Conservation (phyloP, 2,329 filamentous ascomycete species). For the Hymenoscyphus infarciens region DNA sequence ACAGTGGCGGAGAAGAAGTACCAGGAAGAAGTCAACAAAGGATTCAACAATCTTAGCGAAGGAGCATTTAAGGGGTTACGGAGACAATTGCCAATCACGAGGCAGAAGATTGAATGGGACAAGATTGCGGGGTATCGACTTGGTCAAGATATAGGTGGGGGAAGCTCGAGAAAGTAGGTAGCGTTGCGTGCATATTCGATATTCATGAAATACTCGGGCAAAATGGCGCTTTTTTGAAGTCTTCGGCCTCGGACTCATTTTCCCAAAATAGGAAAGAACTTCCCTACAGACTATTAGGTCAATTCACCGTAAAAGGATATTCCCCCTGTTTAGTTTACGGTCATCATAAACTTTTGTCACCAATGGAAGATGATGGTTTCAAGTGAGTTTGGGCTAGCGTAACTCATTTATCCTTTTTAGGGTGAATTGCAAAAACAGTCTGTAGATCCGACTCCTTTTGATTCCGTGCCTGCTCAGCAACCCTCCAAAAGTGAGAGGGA, state of each 20-base stretch:
- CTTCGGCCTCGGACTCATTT: background rate
- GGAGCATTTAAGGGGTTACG: conserved; percentile 91
- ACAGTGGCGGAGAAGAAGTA: conserved; percentile 82
- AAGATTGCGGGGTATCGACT: conserved; percentile 91
- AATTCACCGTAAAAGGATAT: no score
- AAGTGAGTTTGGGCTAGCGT: no score
- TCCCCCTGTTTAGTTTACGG: no score
- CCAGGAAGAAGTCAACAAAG: conserved; percentile 91
- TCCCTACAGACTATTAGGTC: no score
- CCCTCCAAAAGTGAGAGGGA: background rate
- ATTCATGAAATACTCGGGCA: background rate
- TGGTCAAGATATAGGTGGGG: conserved; percentile 74
- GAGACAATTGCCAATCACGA: conserved; percentile 89
- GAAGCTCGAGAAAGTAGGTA: conserved; percentile 51
- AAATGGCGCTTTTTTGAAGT: background rate
- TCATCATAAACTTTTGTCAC: no score
- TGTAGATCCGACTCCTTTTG: background rate
- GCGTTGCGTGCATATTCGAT: background rate
- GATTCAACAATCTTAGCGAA: conserved; percentile 84
- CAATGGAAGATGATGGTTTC: no score
- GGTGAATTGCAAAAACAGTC: no score
- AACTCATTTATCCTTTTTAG: no score
- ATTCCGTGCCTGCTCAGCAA: background rate
- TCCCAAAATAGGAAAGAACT: background rate
- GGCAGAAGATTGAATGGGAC: conserved; percentile 99